phyloP scores from a whole-genome alignment of 495 filamentous ascomycete genomes.

The Letharia lupina region DNA sequence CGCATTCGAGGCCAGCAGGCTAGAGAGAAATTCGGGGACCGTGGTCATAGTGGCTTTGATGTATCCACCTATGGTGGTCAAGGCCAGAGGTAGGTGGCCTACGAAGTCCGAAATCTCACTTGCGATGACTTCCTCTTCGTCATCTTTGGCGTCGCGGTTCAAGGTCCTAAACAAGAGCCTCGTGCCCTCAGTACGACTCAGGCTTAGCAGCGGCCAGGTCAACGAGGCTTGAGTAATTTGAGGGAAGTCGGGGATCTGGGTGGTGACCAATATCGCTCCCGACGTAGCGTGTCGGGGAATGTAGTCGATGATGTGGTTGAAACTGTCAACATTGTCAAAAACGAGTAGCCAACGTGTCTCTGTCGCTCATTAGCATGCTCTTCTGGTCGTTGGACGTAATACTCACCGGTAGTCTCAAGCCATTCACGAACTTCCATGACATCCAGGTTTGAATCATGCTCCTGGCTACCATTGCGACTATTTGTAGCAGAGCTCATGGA shows the following conservation, averaged over 20 bases:
- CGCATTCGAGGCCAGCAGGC: too few species aligned
- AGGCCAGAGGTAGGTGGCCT: neutral
- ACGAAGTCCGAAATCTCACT: neutral
- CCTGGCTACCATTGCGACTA: neutral
- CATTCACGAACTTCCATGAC: neutral
- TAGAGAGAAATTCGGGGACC: too few species aligned
- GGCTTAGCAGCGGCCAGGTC: neutral
- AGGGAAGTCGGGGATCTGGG: neutral
- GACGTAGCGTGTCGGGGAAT: neutral
- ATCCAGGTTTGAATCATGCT: neutral
- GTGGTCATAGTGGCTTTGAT: too few species aligned
- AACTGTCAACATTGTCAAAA: conserved; percentile 2
- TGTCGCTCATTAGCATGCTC: neutral
- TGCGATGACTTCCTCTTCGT: neutral
- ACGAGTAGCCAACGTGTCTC: conserved; percentile 1
- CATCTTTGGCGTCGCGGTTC: neutral
- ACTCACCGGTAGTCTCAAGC: conserved; percentile 1
- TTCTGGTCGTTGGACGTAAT: neutral
- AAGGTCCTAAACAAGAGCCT: neutral
- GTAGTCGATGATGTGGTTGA: neutral
- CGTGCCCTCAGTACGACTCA: neutral
- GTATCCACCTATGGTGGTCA: conserved; percentile 1
- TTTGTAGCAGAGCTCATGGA: too few species aligned
- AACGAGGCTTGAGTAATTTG: neutral
- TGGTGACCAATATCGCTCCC: neutral